A percentile compares a stretch with the other conserved stretches of the same genome.
phyloP scores from a whole-genome alignment of 768 basidiomycete species.

The Cystofilobasidium macerans region DNA sequence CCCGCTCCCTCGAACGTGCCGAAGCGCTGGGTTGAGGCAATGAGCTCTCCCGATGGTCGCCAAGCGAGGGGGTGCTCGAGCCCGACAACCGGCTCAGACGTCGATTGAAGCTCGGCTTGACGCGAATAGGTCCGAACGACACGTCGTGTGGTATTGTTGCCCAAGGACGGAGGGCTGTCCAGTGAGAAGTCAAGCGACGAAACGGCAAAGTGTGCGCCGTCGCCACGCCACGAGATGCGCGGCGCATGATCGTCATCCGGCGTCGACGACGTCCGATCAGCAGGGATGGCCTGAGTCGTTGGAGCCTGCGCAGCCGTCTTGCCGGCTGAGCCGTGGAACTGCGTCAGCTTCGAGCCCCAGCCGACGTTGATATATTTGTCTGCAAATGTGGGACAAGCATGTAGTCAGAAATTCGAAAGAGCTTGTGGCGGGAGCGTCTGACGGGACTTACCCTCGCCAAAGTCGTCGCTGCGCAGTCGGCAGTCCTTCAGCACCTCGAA shows the following conservation, averaged over 20 bases:
- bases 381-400: slow-evolving; percentile 39
- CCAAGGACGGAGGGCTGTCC: not conserved
- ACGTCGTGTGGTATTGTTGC: slow-evolving; percentile 39
- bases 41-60: slow-evolving; percentile 79
- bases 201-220: slow-evolving; percentile 76
- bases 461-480: slow-evolving; percentile 58
- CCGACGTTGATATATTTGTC: slow-evolving; percentile 90
- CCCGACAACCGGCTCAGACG: slow-evolving; percentile 70
- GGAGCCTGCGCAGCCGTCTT: slow-evolving; percentile 59
- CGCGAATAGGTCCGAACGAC: slow-evolving; percentile 68
- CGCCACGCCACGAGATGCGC: slow-evolving; percentile 85
- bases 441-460: slow-evolving; percentile 76
- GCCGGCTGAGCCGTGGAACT: slow-evolving; percentile 92
- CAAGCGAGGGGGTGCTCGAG: slow-evolving; percentile 69
- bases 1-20: slow-evolving; percentile 53
- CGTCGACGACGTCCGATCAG: slow-evolving; percentile 38
- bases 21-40: slow-evolving; percentile 69
- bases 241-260: slow-evolving; percentile 62
- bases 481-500: slow-evolving; percentile 81
- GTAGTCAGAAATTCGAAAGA: too few species aligned
- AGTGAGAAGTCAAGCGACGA: slow-evolving; percentile 54
- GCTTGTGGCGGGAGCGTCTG: too few species aligned
- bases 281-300: slow-evolving; percentile 35
- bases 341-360: slow-evolving; percentile 94
- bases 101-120: slow-evolving; percentile 63